These are phyloP conservation scores for Talaromyces thailandensis DNA, from an alignment of 495 filamentous ascomycete genomes.

Conservation along the genomic window DNA sequence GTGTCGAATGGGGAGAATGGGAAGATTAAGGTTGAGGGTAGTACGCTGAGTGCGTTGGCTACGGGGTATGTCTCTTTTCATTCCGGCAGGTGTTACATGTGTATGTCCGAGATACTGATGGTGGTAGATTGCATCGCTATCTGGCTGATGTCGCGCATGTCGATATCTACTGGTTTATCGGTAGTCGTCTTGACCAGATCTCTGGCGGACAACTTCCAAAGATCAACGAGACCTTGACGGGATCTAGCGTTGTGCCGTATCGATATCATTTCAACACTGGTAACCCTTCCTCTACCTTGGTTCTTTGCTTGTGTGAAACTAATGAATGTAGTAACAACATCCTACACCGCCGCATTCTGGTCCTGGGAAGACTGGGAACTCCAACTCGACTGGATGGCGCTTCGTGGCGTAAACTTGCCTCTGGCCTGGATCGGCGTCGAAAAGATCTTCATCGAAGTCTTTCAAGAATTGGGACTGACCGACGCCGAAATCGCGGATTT, in stretches of 20 bases:
- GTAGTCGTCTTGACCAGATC: background rate
- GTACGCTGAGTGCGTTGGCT: slow-evolving; percentile 33
- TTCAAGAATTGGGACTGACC: slow-evolving; percentile 37
- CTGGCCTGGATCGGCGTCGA: slow-evolving; percentile 47
- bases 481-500: slow-evolving; percentile 34
- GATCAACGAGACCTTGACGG: background rate
- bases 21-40: slow-evolving; percentile 36
- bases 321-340: slow-evolving; percentile 36
- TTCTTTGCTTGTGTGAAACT: background rate
- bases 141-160: slow-evolving; percentile 37
- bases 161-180: slow-evolving; percentile 43
- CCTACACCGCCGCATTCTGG: slow-evolving; percentile 46
- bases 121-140: slow-evolving; percentile 36
- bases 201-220: background rate
- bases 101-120: background rate
- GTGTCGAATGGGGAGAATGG: slow-evolving; percentile 28
- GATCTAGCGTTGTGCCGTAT: slow-evolving; percentile 27
- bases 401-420: slow-evolving; percentile 42
- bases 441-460: slow-evolving; percentile 41
- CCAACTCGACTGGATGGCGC: slow-evolving; percentile 46
- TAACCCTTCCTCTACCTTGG: background rate
- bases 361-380: slow-evolving; percentile 46
- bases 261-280: slow-evolving; percentile 38
- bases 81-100: background rate
- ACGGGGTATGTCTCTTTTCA: slow-evolving; percentile 25